A percentile compares a stretch with the other conserved stretches of the same genome.
These are phyloP conservation scores for Chenopodium quinoa DNA, from an alignment of 148 eudicot genomes.

Conservation along the genomic window DNA sequence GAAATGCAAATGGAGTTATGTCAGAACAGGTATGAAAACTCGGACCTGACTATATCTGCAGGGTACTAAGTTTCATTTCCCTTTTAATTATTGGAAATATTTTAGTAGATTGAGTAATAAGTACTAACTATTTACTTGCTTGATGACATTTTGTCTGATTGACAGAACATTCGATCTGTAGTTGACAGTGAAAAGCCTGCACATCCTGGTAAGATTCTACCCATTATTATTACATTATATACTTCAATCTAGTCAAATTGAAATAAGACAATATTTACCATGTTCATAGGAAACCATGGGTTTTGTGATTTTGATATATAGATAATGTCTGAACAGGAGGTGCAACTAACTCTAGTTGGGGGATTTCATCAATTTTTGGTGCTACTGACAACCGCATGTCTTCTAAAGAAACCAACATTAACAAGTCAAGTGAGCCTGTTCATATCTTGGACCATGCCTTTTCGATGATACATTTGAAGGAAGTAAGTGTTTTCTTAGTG, in stretches of 20 bases:
- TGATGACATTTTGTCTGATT: constrained; percentile 21
- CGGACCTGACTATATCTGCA: neutral
- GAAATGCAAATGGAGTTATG: constrained; percentile 66
- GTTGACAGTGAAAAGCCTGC: constrained; percentile 64
- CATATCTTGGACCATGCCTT: constrained; percentile 54
- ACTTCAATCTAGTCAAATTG: neutral
- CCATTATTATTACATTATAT: neutral
- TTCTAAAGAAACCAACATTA: constrained; percentile 46
- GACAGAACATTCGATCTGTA: constrained; percentile 54
- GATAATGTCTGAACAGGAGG: constrained; percentile 39
- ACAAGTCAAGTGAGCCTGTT: constrained; percentile 57
- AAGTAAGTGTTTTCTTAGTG: constrained; percentile 40
- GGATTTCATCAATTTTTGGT: constrained; percentile 83
- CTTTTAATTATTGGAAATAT: neutral
- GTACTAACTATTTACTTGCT: neutral
- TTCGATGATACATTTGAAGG: constrained; percentile 85
- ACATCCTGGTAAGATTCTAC: constrained; percentile 55
- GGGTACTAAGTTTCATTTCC: neutral
- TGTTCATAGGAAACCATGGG: neutral
- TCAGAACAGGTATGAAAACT: constrained; percentile 61
- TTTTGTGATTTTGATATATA: constrained; percentile 18
- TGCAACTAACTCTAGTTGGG: constrained; percentile 60
- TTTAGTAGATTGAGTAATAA: too few relatives aligned
- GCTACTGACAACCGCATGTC: constrained; percentile 53
- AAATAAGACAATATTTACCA: neutral